Conservation (phyloP, 116 monocot genomes). For the Trichopus zeylanicus region DNA sequence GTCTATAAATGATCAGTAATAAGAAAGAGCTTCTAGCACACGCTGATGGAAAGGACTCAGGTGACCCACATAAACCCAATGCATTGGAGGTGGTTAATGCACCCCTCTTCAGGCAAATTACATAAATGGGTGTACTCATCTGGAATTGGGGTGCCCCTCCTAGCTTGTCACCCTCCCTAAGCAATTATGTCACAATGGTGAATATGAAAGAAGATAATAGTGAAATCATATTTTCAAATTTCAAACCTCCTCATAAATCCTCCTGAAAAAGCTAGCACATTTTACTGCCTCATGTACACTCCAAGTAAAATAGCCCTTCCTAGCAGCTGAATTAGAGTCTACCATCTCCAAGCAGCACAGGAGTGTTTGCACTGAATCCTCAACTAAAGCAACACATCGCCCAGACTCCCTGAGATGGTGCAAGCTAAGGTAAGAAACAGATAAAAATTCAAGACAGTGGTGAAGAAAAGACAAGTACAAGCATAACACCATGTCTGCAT, state of each 20-base stretch:
- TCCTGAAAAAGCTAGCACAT: constrained; percentile 81
- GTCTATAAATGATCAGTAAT: too few species aligned
- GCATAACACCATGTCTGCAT: neutral
- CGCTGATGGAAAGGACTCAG: too few species aligned
- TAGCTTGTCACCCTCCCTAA: neutral
- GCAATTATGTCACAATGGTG: neutral
- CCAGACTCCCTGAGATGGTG: constrained; percentile 37
- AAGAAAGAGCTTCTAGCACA: too few species aligned
- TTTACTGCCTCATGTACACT: constrained; percentile 42
- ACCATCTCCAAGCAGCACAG: constrained; percentile 61
- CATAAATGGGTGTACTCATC: too few species aligned
- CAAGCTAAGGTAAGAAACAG: neutral
- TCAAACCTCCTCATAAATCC: constrained; percentile 97
- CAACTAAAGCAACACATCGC: constrained; percentile 46
- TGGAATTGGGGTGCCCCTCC: too few species aligned
- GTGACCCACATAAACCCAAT: too few species aligned
- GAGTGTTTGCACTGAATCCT: constrained; percentile 57
- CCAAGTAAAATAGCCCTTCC: constrained; percentile 47
- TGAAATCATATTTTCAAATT: constrained; percentile 2
- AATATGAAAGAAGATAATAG: neutral
- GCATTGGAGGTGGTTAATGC: too few species aligned
- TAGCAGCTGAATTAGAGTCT: constrained; percentile 23
- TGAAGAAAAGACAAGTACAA: neutral
- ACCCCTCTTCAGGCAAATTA: too few species aligned
- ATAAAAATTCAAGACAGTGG: neutral